Conservation (phyloP, 805 yeast species). For the Barnettozyma pratensis region DNA sequence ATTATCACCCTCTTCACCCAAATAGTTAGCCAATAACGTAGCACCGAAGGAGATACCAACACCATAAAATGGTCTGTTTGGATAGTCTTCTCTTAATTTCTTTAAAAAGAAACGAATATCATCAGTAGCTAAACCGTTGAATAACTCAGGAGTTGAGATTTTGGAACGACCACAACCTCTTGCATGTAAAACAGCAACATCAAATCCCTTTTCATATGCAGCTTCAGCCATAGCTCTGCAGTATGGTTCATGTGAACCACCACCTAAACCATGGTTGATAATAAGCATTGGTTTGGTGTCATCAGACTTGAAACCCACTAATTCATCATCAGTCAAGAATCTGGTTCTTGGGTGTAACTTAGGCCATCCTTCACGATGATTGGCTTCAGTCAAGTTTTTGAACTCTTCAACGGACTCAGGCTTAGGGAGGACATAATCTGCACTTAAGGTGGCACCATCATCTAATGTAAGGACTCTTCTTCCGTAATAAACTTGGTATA, state of each 20-base stretch:
- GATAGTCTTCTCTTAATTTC: constrained; percentile 45
- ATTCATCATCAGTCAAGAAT: constrained; percentile 45
- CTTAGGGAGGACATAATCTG: constrained; percentile 60
- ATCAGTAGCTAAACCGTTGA: constrained; percentile 63
- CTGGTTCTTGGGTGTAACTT: constrained; percentile 66
- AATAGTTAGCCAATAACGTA: constrained; percentile 56
- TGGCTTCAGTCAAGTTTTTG: constrained; percentile 32
- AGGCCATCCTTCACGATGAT: constrained; percentile 47
- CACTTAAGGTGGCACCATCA: constrained; percentile 70
- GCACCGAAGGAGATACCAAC: constrained; percentile 76
- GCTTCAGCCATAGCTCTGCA: constrained; percentile 49
- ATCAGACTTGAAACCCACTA: constrained; percentile 30
- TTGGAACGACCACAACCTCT: constrained; percentile 78
- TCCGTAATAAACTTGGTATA: constrained; percentile 64
- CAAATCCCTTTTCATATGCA: constrained; percentile 40
- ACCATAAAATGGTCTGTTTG: constrained; percentile 57
- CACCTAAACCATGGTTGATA: constrained; percentile 69
- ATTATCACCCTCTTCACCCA: constrained; percentile 60
- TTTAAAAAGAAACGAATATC: constrained; percentile 59
- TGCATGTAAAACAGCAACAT: constrained; percentile 60
- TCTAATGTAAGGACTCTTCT: constrained; percentile 52
- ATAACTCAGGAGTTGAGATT: constrained; percentile 61
- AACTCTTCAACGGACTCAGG: constrained; percentile 27
- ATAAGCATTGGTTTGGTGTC: constrained; percentile 49
- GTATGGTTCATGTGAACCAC: constrained; percentile 76